Evolutionary conservation across 257 asterid species (phyloP).

Genomic region (Nicotiana paniculata): DNA sequence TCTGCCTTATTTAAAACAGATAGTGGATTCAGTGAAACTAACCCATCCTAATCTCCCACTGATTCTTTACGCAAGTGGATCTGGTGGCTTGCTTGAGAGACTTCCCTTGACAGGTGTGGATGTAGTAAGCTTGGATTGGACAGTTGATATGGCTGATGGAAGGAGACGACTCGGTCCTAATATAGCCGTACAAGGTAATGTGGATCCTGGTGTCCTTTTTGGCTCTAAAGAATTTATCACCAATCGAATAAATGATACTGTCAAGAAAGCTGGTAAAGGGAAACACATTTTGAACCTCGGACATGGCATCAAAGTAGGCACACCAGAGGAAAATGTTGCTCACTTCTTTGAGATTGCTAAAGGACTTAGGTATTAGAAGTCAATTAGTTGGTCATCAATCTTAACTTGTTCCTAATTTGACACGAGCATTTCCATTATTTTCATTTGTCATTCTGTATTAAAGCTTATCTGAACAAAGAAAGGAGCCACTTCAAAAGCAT

Average conservation of each 20-base stretch:
- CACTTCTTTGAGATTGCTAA: slow-evolving; percentile 96
- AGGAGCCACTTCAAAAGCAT: too few species aligned
- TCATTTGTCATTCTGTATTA: too few species aligned
- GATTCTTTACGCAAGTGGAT: slow-evolving; percentile 91
- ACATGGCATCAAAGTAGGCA: slow-evolving; percentile 92
- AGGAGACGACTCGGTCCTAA: slow-evolving; percentile 66
- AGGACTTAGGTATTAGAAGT: slow-evolving; percentile 60
- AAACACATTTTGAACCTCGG: slow-evolving; percentile 95
- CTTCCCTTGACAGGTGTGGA: slow-evolving; percentile 87
- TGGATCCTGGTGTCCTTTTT: slow-evolving; percentile 97
- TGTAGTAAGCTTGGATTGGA: slow-evolving; percentile 97
- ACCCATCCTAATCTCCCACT: slow-evolving; percentile 80
- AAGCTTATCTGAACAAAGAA: too few species aligned
- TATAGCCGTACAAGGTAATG: slow-evolving; percentile 89
- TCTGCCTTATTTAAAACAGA: slow-evolving; percentile 74
- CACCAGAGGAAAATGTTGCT: slow-evolving; percentile 97
- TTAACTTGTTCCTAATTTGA: slow-evolving; percentile 12
- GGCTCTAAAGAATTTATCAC: slow-evolving; percentile 95
- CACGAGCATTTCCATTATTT: background rate
- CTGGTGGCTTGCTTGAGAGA: slow-evolving; percentile 94
- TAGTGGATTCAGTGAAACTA: slow-evolving; percentile 65
- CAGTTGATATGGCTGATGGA: slow-evolving; percentile 96
- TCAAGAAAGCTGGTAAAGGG: slow-evolving; percentile 82
- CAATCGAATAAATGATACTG: slow-evolving; percentile 73
- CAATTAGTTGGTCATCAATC: background rate